Evolutionary conservation across 2,329 filamentous ascomycete species (phyloP).

Genomic region (Penicillium frequentans): DNA sequence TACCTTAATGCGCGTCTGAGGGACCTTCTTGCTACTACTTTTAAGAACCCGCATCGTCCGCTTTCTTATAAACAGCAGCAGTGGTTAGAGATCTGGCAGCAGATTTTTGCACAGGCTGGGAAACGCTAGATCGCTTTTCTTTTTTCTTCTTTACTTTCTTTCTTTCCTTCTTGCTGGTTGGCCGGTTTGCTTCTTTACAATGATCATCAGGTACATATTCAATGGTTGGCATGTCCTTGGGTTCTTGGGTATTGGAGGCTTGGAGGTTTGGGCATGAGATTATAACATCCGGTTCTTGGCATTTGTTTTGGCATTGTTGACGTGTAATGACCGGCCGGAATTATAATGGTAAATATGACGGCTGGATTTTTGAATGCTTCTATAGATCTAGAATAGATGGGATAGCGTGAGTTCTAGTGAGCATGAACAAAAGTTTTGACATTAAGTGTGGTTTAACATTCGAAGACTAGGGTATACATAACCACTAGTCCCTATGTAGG

Average conservation of each 20-base stretch:
- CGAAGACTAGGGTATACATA: neutral
- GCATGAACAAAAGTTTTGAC: neutral
- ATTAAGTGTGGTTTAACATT: neutral
- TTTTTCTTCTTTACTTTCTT: neutral
- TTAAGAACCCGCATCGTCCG: slow-evolving; percentile 49
- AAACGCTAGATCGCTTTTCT: slow-evolving; percentile 17
- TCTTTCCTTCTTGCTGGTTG: neutral
- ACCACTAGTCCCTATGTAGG: neutral
- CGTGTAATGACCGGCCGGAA: neutral
- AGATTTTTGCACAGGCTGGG: slow-evolving; percentile 56
- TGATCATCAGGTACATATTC: neutral
- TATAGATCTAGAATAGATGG: neutral
- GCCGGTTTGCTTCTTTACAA: neutral
- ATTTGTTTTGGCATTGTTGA: neutral
- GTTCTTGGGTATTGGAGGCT: neutral
- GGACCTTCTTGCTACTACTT: slow-evolving; percentile 70
- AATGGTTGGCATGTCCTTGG: neutral
- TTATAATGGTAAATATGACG: neutral
- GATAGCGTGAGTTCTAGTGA: neutral
- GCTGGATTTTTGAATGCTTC: neutral
- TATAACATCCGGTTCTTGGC: neutral
- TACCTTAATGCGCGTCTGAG: slow-evolving; percentile 70
- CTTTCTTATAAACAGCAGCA: slow-evolving; percentile 64
- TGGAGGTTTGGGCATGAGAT: neutral
- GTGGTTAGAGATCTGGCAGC: slow-evolving; percentile 74